phyloP scores from a whole-genome alignment of 164 flowering plant genomes.

The Liquidambar formosana region DNA sequence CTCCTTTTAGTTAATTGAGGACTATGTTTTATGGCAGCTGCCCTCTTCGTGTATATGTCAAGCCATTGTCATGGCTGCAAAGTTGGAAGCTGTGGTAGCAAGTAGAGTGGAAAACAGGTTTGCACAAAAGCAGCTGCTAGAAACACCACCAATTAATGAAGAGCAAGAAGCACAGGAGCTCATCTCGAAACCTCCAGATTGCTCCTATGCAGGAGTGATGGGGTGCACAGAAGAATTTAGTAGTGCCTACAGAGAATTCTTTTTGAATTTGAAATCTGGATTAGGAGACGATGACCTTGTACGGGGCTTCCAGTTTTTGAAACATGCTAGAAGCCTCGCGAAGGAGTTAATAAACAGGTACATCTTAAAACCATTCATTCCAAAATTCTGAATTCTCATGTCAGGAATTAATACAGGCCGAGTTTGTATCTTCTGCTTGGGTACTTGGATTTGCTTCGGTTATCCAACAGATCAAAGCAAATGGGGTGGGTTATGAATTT shows the following conservation, averaged over 20 bases:
- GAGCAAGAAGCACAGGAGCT: slow-evolving; percentile 10
- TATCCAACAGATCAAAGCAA: no score
- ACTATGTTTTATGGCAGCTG: slow-evolving; percentile 42
- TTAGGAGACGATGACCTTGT: slow-evolving; percentile 25
- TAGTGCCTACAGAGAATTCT: slow-evolving; percentile 35
- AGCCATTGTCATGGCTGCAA: slow-evolving; percentile 72
- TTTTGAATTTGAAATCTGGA: slow-evolving; percentile 46
- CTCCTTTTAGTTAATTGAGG: neutral
- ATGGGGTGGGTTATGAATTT: no score
- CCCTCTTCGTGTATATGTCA: slow-evolving; percentile 65
- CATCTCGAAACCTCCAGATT: neutral
- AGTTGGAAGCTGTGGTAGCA: slow-evolving; percentile 55
- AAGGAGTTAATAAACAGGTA: slow-evolving; percentile 30
- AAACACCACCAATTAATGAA: slow-evolving; percentile 5
- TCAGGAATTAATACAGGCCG: no score
- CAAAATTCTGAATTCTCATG: no score
- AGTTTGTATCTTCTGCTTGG: no score
- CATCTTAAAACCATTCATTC: neutral
- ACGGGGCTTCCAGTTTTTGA: slow-evolving; percentile 35
- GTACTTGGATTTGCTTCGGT: no score
- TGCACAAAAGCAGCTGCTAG: slow-evolving; percentile 5
- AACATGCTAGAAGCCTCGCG: slow-evolving; percentile 48
- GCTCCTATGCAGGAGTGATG: slow-evolving; percentile 4
- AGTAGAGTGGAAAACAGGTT: slow-evolving; percentile 27
- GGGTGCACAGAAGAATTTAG: slow-evolving; percentile 14